Base-by-base conservation (phyloP, 352 stramenopile species). In the Phytophthora pistaciae region DNA sequence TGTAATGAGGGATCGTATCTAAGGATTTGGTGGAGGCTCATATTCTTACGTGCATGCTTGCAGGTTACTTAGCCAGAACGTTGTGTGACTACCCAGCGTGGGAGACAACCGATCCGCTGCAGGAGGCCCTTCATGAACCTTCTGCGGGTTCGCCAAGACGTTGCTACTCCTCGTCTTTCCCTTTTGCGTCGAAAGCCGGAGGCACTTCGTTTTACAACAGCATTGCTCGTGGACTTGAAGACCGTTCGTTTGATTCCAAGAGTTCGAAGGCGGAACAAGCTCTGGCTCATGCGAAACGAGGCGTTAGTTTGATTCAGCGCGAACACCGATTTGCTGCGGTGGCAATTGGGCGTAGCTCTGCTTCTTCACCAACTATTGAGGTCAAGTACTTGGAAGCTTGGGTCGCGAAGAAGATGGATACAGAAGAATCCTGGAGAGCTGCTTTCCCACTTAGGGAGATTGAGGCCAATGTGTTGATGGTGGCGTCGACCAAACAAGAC, bases 51-150 rank as follows among this genome's bases (percentile, higher is more conserved):
- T 44, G 14, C 13, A 44, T n/a, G 16, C 13, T n/a, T 44, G 4
- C 25, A 89, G 81, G 77, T 3, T 87, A 82, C 31, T 60, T 89
- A 65, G 70, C 77, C 42, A 78, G 71, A 42, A 82, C 77, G n/a
- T 44, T 85, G 18, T 89, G 81, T 29, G 36, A 70, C 42, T 77
- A 68, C 36, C 44, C 27, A 7, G 31, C 56, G 0, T 89, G 81
- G 81, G 66, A 42, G 3, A 68, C 49, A 1, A 60, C 29, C 14
- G 60, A 74, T 6, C 74, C 63, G 36, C 56, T 79, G 33, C 20
- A 65, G n/a, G 56, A 70, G 20, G 23, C 48, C 40, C 20, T 69
- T 53, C 29, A 57, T 7, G 33, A 52, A 4, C 44, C 25, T 72
- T 20, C 29, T 52, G 27, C 27, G 8, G 20, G 23, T 36, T 55